A percentile compares a stretch with the other conserved stretches of the same genome.
Evolutionary conservation across 2,329 filamentous ascomycete species (phyloP).

Genomic region (Trichoderma aggressivum): DNA sequence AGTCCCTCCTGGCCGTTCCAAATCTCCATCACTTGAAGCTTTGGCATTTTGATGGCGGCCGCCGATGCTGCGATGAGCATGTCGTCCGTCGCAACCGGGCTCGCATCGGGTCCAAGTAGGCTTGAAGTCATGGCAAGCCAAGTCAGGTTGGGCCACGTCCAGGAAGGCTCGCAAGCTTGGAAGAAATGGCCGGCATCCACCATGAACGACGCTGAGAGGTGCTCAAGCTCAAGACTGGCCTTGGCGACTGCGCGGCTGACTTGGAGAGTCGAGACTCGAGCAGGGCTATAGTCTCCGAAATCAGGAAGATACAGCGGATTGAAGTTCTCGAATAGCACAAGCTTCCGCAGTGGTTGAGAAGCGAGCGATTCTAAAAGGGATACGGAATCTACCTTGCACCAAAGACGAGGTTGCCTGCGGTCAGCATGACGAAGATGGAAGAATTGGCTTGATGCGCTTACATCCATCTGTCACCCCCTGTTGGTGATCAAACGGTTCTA

Average conservation of each 20-base stretch:
- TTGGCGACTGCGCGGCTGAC: neutral
- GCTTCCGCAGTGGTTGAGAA: neutral
- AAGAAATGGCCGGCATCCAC: neutral
- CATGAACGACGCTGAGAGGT: neutral
- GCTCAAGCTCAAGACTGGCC: neutral
- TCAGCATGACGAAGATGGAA: neutral
- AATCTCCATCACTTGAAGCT: slow-evolving; percentile 31
- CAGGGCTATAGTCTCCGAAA: neutral
- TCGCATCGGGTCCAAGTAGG: slow-evolving; percentile 23
- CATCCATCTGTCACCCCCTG: neutral
- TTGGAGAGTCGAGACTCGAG: neutral
- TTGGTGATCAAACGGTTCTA: slow-evolving; percentile 23
- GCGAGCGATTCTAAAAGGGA: neutral
- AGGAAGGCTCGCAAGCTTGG: neutral
- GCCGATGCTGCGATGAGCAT: slow-evolving; percentile 27
- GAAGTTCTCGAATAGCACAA: neutral
- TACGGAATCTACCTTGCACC: neutral
- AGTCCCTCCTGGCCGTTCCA: slow-evolving; percentile 30
- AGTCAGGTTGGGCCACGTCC: slow-evolving; percentile 27
- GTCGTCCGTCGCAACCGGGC: slow-evolving; percentile 19
- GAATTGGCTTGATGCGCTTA: neutral
- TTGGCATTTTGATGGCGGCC: slow-evolving; percentile 29
- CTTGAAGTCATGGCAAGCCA: slow-evolving; percentile 30
- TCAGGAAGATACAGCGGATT: neutral
- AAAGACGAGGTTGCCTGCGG: neutral